Conservation (phyloP, 768 basidiomycete species). For the Russula emetica region DNA sequence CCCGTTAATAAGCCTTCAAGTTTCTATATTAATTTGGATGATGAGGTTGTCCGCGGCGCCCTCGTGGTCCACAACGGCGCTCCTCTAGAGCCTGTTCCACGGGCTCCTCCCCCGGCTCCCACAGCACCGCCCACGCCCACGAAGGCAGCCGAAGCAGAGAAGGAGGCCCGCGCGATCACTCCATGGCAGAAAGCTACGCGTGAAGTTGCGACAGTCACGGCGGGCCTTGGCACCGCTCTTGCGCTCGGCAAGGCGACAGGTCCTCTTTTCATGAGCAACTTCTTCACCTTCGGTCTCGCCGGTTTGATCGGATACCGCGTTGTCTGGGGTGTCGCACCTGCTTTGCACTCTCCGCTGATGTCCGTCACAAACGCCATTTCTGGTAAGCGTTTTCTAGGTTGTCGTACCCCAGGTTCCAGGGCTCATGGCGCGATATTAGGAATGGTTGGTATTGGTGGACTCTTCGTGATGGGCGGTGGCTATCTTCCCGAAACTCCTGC, state of each 20-base stretch:
- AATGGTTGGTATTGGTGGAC: constrained; percentile 78
- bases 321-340: constrained; percentile 86
- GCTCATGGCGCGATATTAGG: constrained; percentile 35
- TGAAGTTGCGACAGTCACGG: constrained; percentile 69
- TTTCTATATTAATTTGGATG: constrained; percentile 66
- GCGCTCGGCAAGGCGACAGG: constrained; percentile 77
- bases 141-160: constrained; percentile 41
- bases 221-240: constrained; percentile 68
- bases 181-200: constrained; percentile 80
- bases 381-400: constrained; percentile 41
- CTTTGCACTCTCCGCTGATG: constrained; percentile 86
- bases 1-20: constrained; percentile 47
- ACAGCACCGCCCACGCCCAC: constrained; percentile 48
- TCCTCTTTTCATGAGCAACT: constrained; percentile 80
- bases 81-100: constrained; percentile 62
- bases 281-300: constrained; percentile 85
- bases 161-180: constrained; percentile 56
- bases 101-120: constrained; percentile 59
- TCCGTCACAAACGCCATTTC: constrained; percentile 88
- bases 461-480: constrained; percentile 90
- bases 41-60: constrained; percentile 82
- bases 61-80: constrained; percentile 67
- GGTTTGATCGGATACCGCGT: constrained; percentile 84
- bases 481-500: constrained; percentile 78
- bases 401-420: not conserved